Evolutionary conservation across 192 early-diverging fungal genomes (phyloP).

Genomic region (Gamsiella multidivaricata): DNA sequence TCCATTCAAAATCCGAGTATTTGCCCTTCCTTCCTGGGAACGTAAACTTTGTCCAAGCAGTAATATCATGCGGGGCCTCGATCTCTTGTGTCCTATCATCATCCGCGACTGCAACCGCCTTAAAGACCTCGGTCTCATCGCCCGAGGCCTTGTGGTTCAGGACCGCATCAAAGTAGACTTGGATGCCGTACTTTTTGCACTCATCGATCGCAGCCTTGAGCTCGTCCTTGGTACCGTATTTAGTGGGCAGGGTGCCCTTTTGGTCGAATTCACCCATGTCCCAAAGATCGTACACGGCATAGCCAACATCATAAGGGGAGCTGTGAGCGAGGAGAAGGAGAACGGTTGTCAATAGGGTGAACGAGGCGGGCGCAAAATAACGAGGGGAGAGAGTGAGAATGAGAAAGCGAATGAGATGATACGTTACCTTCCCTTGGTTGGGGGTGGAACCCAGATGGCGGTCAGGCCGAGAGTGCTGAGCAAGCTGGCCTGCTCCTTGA

Average conservation of each 20-base stretch:
- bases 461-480: slow-evolving; percentile 55
- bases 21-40: slow-evolving; percentile 55
- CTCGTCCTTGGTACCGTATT: slow-evolving; percentile 60
- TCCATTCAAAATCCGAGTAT: slow-evolving; percentile 57
- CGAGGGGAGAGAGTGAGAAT: neutral
- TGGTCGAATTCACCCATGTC: slow-evolving; percentile 64
- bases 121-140: slow-evolving; percentile 57
- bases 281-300: slow-evolving; percentile 62
- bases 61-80: slow-evolving; percentile 48
- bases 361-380: neutral
- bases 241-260: slow-evolving; percentile 58
- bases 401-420: too few species aligned
- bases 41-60: slow-evolving; percentile 56
- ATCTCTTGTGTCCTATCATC: slow-evolving; percentile 56
- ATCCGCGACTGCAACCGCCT: slow-evolving; percentile 51
- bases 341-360: neutral
- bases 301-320: slow-evolving; percentile 53
- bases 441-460: slow-evolving; percentile 62
- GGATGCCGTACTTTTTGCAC: slow-evolving; percentile 37
- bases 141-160: slow-evolving; percentile 60
- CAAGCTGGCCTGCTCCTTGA: slow-evolving; percentile 54
- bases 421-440: slow-evolving; percentile 54
- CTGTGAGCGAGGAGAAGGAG: neutral
- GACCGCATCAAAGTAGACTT: slow-evolving; percentile 58
- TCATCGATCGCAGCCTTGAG: slow-evolving; percentile 56